Percentiles rank a stretch among this genome's conserved stretches.
Evolutionary conservation across 2,329 filamentous ascomycete genomes (phyloP).

Genomic region (Diaporthe citri): DNA sequence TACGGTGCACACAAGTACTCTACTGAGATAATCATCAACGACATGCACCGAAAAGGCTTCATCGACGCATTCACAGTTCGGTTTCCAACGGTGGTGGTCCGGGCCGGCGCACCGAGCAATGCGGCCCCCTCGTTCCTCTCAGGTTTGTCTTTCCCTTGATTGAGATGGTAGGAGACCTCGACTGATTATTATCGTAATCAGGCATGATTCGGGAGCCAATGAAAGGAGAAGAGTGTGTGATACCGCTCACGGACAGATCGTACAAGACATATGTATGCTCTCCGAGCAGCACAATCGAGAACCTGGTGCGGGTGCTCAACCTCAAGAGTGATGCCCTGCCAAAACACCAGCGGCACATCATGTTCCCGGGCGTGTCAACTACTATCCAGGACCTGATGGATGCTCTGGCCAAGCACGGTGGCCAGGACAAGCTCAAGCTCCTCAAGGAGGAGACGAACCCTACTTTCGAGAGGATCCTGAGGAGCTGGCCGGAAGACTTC

Average conservation of each 20-base stretch:
- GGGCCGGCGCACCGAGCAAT: slow-evolving; percentile 69
- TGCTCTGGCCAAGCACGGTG: slow-evolving; percentile 67
- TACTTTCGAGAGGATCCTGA: slow-evolving; percentile 67
- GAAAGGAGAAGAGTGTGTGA: slow-evolving; percentile 63
- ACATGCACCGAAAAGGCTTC: slow-evolving; percentile 70
- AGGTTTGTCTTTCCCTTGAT: neutral
- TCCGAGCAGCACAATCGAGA: slow-evolving; percentile 64
- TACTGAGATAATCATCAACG: slow-evolving; percentile 72
- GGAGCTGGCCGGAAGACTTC: slow-evolving; percentile 71
- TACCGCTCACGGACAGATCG: slow-evolving; percentile 62
- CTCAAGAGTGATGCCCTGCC: slow-evolving; percentile 57
- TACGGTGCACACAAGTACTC: slow-evolving; percentile 75
- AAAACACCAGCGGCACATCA: slow-evolving; percentile 63
- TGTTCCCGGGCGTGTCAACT: slow-evolving; percentile 69
- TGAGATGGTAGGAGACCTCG: neutral
- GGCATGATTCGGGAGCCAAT: slow-evolving; percentile 76
- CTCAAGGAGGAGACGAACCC: slow-evolving; percentile 68
- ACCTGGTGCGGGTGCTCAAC: slow-evolving; percentile 61
- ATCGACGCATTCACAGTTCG: slow-evolving; percentile 70
- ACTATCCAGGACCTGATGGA: slow-evolving; percentile 73
- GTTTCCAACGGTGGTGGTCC: slow-evolving; percentile 72
- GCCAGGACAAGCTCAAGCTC: slow-evolving; percentile 64
- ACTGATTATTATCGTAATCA: neutral
- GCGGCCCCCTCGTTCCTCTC: slow-evolving; percentile 74
- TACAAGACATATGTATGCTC: slow-evolving; percentile 69